Evolutionary conservation across 2,329 filamentous ascomycete genomes (phyloP), one percentile per base, ranked within the genome.

Genomic region (Fusarium phyllophilum): DNA sequence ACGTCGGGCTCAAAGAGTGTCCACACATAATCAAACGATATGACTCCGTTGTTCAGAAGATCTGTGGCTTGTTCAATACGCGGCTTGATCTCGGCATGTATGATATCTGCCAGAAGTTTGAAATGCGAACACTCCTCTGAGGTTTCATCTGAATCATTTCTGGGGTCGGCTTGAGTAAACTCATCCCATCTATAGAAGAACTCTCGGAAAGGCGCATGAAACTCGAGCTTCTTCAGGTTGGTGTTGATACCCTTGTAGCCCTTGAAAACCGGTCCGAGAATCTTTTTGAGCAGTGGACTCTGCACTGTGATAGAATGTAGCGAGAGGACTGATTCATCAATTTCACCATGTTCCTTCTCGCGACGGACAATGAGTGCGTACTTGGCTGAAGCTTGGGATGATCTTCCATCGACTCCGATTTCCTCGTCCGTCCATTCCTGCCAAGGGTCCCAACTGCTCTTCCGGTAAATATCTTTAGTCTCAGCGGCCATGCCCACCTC

Each of bases 11-110:
- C 52, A 33, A 70, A 69, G 9, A 70, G 52, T 3, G 67, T 46
- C 58, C 65, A 70, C 13, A 69, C 51, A 31, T 59, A 70, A 14
- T 70, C 52, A 34, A 69, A 70, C 1, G 45, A 58, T 20, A 70
- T 64, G 17, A 70, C 65, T 1, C 34, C 17, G 10, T 59, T 69
- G 1, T 51, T 20, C 10, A 64, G 4, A 18, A 64, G 44, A 29
- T 68, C 67, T 8, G n/a, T 18, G 20, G 36, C 36, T 26, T 70
- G 46, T 6, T 69, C 67, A 4, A 69, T 58, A 5, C 58, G 65
- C 5, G 58, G 58, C 11, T 29, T 38, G 20, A 70, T 64, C 33
- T 69, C 65, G 10, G 39, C 42, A 14, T 55, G 22, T 1, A 70
- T 39, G 20, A 58, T 70, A 29, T 55, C 22, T 9, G 48, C 52